Evolutionary conservation across 805 yeast species (phyloP).

Genomic region (Yamadazyma insecticola): DNA sequence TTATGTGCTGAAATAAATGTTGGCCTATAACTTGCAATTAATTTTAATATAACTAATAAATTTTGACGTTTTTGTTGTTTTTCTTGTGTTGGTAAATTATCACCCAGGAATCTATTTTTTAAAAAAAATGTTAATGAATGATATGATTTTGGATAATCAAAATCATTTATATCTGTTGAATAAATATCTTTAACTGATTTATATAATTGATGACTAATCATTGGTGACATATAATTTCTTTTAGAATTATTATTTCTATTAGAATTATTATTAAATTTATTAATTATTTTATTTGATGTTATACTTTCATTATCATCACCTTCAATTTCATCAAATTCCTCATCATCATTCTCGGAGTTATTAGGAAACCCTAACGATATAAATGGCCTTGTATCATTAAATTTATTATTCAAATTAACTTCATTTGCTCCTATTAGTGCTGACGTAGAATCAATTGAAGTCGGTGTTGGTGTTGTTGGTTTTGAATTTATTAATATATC

Average conservation of each 20-base stretch:
- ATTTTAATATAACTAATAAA: slow-evolving; percentile 44
- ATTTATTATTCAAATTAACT: slow-evolving; percentile 5
- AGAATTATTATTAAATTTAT: neutral
- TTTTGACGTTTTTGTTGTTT: slow-evolving; percentile 26
- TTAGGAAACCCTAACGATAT: slow-evolving; percentile 28
- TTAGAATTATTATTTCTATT: neutral
- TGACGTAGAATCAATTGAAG: slow-evolving; percentile 3
- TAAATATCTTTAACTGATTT: slow-evolving; percentile 48
- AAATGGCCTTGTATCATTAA: slow-evolving; percentile 34
- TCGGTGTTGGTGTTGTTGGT: slow-evolving; percentile 29
- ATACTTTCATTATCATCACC: slow-evolving; percentile 1
- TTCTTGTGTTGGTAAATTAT: slow-evolving; percentile 29
- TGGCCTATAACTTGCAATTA: slow-evolving; percentile 66
- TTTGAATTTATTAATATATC: slow-evolving; percentile 41
- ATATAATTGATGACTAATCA: slow-evolving; percentile 52
- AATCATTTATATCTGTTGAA: slow-evolving; percentile 43
- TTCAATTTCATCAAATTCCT: slow-evolving; percentile 1
- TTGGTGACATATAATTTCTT: slow-evolving; percentile 46
- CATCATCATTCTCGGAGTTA: neutral
- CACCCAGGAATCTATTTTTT: slow-evolving; percentile 52
- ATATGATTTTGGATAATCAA: slow-evolving; percentile 60
- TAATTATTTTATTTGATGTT: neutral
- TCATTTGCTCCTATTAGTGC: slow-evolving; percentile 3
- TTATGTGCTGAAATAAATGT: slow-evolving; percentile 75
- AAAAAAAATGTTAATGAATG: slow-evolving; percentile 56